Evolutionary conservation across 2,329 filamentous ascomycete species (phyloP), one percentile per base, ranked within the genome.

Genomic region (Fusarium sp.): DNA sequence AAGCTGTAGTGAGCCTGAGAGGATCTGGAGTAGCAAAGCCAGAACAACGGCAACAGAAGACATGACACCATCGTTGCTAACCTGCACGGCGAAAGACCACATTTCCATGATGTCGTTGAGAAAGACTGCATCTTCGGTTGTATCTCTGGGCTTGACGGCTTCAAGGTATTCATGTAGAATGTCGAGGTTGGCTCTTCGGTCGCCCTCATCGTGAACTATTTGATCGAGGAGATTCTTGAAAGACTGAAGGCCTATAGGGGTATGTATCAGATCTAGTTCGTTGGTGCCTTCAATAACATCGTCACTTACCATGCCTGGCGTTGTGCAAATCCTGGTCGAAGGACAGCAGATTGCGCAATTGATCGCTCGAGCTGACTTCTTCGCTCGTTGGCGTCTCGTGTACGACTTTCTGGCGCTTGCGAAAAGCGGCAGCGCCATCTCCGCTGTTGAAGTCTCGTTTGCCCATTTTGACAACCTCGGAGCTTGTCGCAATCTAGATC

Each of bases 51-150:
- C 91, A 7, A 96, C 90, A 13, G 94, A 90, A 3, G 95, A 96
- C 80, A 96, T 88, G 67, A 98, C 85, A 62, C 91, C 89, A 66
- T 98, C 95, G 75, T 95, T 93, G 79, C 94, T 94, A 74, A 90
- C 90, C 80, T 94, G 91, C 36, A 91, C 90, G 8, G 93, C 95
- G 84, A 93, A 95, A 54, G 90, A 91, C 96, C 96, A 98, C 67
- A 91, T 94, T 77, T 97, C 93, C 83, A 97, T 93, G 44, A 98
- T 84, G 77, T 98, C 94, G 5, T 88, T 84, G 36, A 98, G 88
- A 75, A 92, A 94, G 30, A 91, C 85, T 12, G 89, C 86, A 63
- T 85, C 84, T 63, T 85, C 82, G 51, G 81, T 79, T 60, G 81
- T 79, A 59, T 85, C 82, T 74, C 82, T 81, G 4, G 89, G 87